Base-by-base conservation (phyloP, 1,284 basidiomycete genomes). In the Stereum hirsutum region DNA sequence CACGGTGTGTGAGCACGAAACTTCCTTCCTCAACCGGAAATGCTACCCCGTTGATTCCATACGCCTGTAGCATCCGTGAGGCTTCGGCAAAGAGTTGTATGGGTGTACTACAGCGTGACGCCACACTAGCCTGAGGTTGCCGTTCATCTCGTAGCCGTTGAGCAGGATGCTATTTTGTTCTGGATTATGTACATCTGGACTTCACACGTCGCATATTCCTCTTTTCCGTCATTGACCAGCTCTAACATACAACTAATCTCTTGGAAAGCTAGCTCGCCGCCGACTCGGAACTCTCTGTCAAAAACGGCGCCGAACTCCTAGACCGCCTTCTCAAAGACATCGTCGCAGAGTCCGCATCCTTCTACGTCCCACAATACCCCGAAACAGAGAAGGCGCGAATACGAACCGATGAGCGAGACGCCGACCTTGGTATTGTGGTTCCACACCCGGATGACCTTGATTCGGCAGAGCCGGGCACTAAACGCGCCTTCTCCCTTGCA, bases 221-320 rank as follows among this genome's bases (percentile, higher is more conserved):
- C n/a, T n/a, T n/a, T n/a, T n/a, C n/a, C n/a, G n/a, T n/a, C n/a
- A n/a, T n/a, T n/a, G n/a, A n/a, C n/a, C n/a, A n/a, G n/a, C n/a
- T n/a, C n/a, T n/a, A n/a, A n/a, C n/a, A n/a, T 33, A 42, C 30
- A 33, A 20, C 34, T 50, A 15, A 49, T 33, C 31, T 19, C 6
- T 32, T 12, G 34, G 37, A 49, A 21, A 54, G n/a, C n/a, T n/a
- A 96, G 92, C 87, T 99, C 44, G 90, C 93, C 5, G 92, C 95
- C 31, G 96, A 99, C 61, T 88, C 92, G 0, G 96, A 99, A 55
- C 61, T 92, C 39, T 95, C 95, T 2, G 96, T 99, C 52, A 97
- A 97, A 77, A 99, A 99, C 57, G 96, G 95, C 6, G 94, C 95
- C 1, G 96, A 99, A 61, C 76, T 99, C n/a, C 76, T 99, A 43